These are phyloP conservation scores for Amylocystis lapponica DNA, from an alignment of 768 basidiomycete genomes.

Conservation along the genomic window DNA sequence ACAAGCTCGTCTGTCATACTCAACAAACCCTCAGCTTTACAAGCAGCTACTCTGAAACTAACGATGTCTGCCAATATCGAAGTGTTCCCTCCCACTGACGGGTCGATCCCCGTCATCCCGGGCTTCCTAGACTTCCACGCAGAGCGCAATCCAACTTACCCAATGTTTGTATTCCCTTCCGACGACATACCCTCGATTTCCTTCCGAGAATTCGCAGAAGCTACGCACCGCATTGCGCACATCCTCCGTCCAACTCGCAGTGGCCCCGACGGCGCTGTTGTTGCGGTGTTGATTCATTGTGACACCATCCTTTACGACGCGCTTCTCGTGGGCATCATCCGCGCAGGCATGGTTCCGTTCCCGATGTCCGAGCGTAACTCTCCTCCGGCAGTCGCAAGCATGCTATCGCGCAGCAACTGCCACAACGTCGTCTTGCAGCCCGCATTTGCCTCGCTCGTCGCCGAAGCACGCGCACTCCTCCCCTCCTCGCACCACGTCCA, in stretches of 20 bases:
- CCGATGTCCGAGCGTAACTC: constrained; percentile 22
- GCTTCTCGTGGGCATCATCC: constrained; percentile 1
- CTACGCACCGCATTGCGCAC: constrained; percentile 1
- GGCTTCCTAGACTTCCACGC: constrained; percentile 16
- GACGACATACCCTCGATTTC: neutral
- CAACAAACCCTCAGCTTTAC: no score
- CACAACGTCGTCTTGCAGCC: constrained; percentile 10
- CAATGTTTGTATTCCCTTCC: constrained; percentile 2
- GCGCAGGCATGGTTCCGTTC: constrained; percentile 10
- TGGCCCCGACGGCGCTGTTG: constrained; percentile 2
- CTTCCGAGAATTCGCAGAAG: constrained; percentile 2
- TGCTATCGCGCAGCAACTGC: constrained; percentile 12
- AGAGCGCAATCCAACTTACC: constrained; percentile 7
- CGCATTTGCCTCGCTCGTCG: neutral
- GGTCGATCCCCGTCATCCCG: constrained; percentile 10
- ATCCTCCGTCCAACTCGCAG: neutral
- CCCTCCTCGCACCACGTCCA: constrained; percentile 1
- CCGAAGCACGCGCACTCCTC: constrained; percentile 1
- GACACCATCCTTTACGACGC: constrained; percentile 3
- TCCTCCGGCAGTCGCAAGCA: constrained; percentile 10
- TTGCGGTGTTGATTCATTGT: neutral
- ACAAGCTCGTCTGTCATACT: no score
- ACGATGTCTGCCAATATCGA: no score
- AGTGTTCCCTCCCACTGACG: constrained; percentile 12
- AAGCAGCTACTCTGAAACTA: no score